These are phyloP conservation scores for Cichorium intybus DNA, from an alignment of 140 eudicot genomes.

Conservation along the genomic window DNA sequence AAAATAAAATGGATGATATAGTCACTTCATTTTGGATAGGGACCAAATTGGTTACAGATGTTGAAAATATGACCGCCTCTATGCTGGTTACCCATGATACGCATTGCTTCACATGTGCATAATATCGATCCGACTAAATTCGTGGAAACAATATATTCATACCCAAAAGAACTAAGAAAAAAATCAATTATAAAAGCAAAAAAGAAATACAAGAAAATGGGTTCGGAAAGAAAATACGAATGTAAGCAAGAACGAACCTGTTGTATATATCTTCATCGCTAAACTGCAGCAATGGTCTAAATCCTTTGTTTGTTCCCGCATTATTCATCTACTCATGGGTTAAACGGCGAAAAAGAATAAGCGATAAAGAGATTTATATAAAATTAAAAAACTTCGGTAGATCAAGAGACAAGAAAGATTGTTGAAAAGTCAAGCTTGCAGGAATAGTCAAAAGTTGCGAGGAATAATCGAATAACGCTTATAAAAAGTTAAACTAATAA, in stretches of 20 bases:
- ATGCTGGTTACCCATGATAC: conserved; percentile 46
- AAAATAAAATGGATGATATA: too few relatives aligned
- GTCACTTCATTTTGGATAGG: too few relatives aligned
- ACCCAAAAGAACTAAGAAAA: background rate
- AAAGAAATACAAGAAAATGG: background rate
- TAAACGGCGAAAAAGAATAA: background rate
- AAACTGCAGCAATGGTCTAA: conserved; percentile 80
- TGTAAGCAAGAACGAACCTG: conserved; percentile 43
- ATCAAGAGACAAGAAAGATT: background rate
- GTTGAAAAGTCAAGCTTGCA: background rate
- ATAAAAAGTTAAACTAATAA: too few relatives aligned
- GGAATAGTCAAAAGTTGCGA: background rate
- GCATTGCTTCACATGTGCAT: conserved; percentile 84
- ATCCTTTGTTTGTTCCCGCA: conserved; percentile 88
- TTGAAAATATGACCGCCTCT: conserved; percentile 77
- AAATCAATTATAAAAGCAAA: background rate
- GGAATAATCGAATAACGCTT: too few relatives aligned
- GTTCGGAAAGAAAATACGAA: background rate
- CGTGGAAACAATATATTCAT: conserved; percentile 65
- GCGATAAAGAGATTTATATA: conserved; percentile 9
- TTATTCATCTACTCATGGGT: conserved; percentile 81
- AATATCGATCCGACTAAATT: conserved; percentile 81
- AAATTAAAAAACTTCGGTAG: background rate
- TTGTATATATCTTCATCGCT: conserved; percentile 69
- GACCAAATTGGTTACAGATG: too few relatives aligned